Base-by-base conservation (phyloP, 208 protist genomes). In the Plasmodiophora brassicae region DNA sequence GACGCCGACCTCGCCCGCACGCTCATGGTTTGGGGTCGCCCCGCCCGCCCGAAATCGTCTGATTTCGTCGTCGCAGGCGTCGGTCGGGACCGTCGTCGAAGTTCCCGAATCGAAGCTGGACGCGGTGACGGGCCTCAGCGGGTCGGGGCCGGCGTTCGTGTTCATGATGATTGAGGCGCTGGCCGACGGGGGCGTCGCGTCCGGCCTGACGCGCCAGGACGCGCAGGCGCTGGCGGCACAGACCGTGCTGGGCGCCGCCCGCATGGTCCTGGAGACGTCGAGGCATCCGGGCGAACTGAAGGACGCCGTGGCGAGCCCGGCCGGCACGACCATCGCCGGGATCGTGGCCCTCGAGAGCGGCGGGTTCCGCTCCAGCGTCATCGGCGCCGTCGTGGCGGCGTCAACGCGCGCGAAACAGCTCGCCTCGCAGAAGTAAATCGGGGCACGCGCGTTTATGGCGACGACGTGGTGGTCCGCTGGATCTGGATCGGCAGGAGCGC, bases 101-200 rank as follows among this genome's bases (percentile, higher is more conserved):
- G 45, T 84, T 38, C 65, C 92, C 92, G 44, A 89, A 92, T n/a
- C 94, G 95, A 53, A 93, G 14, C 44, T 97, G 50, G 95, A 96
- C 84, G 95, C 97, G n/a, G 92, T 94, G 0, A 96, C 96, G n/a
- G 96, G 96, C 38, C 92, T 98, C 1, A 93, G 93, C 28, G 97
- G 97, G 5, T 95, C 93, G 0, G 96, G 97, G 0, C 96, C 96
- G 0, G 97, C 97, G 0, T 99, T 97, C 85, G 95, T 96, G 0
- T 98, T 97, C 89, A 90, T 96, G 89, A 95, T 98, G 87, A 95
- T 98, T 85, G 97, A 98, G 89, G 97, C 97, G 0, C 91, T 99
- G 44, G 93, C 93, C n/a, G 97, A 99, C 78, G 97, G 94, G 25
- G 97, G 95, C 45, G 97, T 98, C 14, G 91, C 91, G 8, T 93